A percentile compares a stretch with the other conserved stretches of the same genome.
Conservation (phyloP, 345 rosid genomes). For the Viola odorata region DNA sequence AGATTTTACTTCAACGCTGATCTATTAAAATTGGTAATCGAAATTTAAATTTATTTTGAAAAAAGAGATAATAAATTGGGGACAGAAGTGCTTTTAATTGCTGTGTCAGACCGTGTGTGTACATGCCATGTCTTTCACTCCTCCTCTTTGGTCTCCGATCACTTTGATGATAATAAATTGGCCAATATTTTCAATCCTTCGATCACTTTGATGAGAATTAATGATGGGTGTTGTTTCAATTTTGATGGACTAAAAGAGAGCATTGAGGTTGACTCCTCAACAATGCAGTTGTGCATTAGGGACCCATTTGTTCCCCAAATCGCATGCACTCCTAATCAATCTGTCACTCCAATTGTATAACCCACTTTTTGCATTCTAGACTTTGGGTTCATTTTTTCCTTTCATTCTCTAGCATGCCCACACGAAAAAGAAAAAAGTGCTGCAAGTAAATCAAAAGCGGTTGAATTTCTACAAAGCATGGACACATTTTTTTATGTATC, state of each 20-base stretch:
- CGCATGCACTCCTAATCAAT: constrained; percentile 39
- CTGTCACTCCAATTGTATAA: constrained; percentile 23
- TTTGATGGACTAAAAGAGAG: constrained; percentile 34
- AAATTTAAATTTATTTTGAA: no score
- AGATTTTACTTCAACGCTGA: no score
- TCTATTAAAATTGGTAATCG: no score
- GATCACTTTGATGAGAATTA: constrained; percentile 9
- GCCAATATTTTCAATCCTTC: constrained; percentile 10
- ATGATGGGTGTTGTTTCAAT: constrained; percentile 38
- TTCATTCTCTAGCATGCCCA: not conserved
- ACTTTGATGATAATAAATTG: constrained; percentile 17
- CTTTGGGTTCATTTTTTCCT: not conserved
- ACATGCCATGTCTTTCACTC: constrained; percentile 23
- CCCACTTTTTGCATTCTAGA: constrained; percentile 17
- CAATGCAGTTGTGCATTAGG: constrained; percentile 39
- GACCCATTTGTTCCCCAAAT: constrained; percentile 59
- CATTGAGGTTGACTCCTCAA: constrained; percentile 62
- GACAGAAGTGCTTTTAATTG: constrained; percentile 19
- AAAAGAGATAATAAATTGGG: not conserved
- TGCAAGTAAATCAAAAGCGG: no score
- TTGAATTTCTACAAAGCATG: no score
- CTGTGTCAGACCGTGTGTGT: constrained; percentile 19
- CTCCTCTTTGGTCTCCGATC: constrained; percentile 34
- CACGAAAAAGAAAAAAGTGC: not conserved
- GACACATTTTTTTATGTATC: no score